Conservation (phyloP, 2,329 filamentous ascomycete species). For the Lachnellula subtilissima region DNA sequence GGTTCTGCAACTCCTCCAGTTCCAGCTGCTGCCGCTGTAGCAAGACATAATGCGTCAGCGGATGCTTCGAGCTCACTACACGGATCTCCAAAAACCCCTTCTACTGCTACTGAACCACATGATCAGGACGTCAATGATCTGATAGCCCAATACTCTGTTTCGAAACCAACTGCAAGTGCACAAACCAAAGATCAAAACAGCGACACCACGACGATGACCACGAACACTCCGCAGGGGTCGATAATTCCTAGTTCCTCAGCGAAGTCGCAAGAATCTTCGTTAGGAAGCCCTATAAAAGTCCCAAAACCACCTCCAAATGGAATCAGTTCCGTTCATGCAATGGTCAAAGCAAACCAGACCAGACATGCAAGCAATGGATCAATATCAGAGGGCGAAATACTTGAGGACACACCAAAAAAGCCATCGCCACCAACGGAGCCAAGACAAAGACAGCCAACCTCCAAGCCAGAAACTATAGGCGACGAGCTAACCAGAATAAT, state of each 20-base stretch:
- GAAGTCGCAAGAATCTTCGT: conserved; percentile 19
- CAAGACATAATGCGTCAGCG: conserved; percentile 7
- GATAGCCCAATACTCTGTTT: conserved; percentile 25
- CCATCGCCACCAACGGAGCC: conserved; percentile 13
- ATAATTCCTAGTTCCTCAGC: conserved; percentile 1
- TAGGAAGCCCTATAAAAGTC: conserved; percentile 20
- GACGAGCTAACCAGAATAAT: conserved; percentile 1
- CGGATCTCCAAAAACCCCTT: conserved; percentile 17
- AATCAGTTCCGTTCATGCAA: conserved; percentile 4
- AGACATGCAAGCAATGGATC: conserved; percentile 21
- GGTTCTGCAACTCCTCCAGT: conserved; percentile 22
- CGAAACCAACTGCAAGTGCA: conserved; percentile 16
- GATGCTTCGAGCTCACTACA: conserved; percentile 16
- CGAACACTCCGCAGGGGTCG: conserved; percentile 3
- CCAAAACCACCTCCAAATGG: conserved; percentile 12
- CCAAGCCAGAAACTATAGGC: conserved; percentile 12
- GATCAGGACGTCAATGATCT: conserved; percentile 24
- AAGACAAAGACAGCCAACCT: conserved; percentile 15
- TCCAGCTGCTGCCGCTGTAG: background rate
- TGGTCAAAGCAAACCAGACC: conserved; percentile 8
- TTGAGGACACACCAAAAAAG: conserved; percentile 25
- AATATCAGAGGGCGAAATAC: conserved; percentile 30
- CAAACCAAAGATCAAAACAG: conserved; percentile 10
- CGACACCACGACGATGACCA: conserved; percentile 1
- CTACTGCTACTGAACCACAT: conserved; percentile 12